Conservation (phyloP, 2,329 filamentous ascomycete species). For the Neofusicoccum kwambonambiense region DNA sequence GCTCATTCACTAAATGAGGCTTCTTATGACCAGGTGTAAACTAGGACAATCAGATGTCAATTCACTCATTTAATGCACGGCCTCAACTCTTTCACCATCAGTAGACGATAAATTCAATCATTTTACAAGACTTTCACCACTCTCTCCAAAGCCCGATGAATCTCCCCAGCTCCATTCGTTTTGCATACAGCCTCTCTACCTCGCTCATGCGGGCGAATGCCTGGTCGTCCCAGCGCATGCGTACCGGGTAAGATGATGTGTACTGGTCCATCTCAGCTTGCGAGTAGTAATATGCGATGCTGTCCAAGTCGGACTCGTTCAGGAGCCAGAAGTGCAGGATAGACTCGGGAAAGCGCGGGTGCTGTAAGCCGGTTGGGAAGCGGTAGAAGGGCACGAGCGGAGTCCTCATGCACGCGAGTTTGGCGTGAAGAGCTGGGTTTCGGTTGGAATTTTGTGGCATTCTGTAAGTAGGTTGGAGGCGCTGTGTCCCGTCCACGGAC, state of each 20-base stretch:
- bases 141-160: neutral
- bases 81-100: no score
- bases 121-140: neutral
- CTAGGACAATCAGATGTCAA: no score
- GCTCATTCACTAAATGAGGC: no score
- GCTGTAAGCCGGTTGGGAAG: slow-evolving; percentile 55
- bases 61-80: no score
- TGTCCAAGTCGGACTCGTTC: slow-evolving; percentile 69
- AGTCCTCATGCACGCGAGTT: neutral
- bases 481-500: no score
- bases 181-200: neutral
- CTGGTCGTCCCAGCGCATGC: slow-evolving; percentile 58
- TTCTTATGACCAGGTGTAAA: no score
- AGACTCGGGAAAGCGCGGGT: slow-evolving; percentile 64
- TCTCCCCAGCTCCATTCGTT: neutral
- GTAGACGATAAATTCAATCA: neutral
- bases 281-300: slow-evolving; percentile 70
- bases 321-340: slow-evolving; percentile 73
- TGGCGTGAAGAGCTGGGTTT: neutral
- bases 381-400: slow-evolving; percentile 60
- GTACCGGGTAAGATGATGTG: slow-evolving; percentile 63
- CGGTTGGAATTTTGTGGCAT: neutral
- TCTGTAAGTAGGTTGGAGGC: neutral
- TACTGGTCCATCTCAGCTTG: slow-evolving; percentile 60
- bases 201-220: slow-evolving; percentile 30